A percentile compares a stretch with the other conserved stretches of the same genome.
These are phyloP conservation scores for Thermomucor indicae-seudaticae DNA, from an alignment of 371 early-diverging fungal species.

Conservation along the genomic window DNA sequence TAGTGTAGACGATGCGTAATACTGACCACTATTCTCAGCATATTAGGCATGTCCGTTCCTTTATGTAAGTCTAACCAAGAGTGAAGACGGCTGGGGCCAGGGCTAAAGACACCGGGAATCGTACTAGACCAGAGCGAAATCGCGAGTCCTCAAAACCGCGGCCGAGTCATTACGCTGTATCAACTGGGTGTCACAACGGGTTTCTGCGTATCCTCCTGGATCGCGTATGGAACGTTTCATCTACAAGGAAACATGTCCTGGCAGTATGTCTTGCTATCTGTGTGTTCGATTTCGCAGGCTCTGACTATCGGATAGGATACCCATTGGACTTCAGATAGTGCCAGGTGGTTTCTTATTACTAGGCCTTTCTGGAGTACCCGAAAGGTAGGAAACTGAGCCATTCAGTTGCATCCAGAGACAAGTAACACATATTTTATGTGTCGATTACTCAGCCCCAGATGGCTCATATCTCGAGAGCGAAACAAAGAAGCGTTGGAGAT, in stretches of 20 bases:
- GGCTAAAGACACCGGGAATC: neutral
- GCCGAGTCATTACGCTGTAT: conserved; percentile 81
- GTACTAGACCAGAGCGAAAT: conserved; percentile 80
- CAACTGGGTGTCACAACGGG: conserved; percentile 83
- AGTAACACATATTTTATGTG: neutral
- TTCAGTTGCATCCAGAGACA: neutral
- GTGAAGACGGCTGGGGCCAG: neutral
- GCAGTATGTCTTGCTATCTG: conserved; percentile 14
- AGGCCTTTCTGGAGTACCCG: conserved; percentile 68
- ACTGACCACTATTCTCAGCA: conserved; percentile 7
- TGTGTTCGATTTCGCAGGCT: neutral
- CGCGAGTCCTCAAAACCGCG: conserved; percentile 78
- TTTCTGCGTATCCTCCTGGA: conserved; percentile 36
- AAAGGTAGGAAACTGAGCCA: conserved; percentile 9
- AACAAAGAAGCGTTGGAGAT: conserved; percentile 66
- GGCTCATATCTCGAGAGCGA: conserved; percentile 67
- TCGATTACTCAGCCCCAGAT: conserved; percentile 72
- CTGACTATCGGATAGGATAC: conserved; percentile 30
- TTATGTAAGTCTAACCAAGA: conserved; percentile 24
- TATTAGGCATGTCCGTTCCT: conserved; percentile 36
- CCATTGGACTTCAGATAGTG: conserved; percentile 72
- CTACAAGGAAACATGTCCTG: conserved; percentile 35
- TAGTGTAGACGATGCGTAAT: neutral
- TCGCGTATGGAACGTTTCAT: conserved; percentile 23
- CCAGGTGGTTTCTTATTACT: conserved; percentile 64